Conservation (phyloP, 1,284 basidiomycete species). For the Pyrrhoderma noxium region DNA sequence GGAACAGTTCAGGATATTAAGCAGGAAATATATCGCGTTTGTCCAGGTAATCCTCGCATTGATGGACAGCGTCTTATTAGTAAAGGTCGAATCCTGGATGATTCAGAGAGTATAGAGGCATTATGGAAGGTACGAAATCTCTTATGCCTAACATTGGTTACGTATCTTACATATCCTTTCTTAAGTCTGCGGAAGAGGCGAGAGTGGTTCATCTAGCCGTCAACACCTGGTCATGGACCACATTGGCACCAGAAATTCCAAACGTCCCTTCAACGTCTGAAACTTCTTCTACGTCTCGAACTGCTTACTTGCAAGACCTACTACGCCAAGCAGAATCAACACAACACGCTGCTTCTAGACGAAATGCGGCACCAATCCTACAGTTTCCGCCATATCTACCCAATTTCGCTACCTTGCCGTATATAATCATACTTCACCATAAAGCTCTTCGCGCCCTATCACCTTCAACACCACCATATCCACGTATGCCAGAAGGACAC, state of each 20-base stretch:
- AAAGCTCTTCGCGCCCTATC: slow-evolving; percentile 28
- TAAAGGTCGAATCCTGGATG: slow-evolving; percentile 58
- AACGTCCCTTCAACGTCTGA: background rate
- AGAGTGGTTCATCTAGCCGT: slow-evolving; percentile 68
- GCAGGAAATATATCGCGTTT: slow-evolving; percentile 50
- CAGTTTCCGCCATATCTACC: background rate
- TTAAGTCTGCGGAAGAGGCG: slow-evolving; percentile 47
- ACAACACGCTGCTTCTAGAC: background rate
- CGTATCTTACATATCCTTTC: too few relatives aligned
- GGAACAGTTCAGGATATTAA: slow-evolving; percentile 60
- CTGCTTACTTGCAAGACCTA: background rate
- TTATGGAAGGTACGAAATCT: slow-evolving; percentile 74
- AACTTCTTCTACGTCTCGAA: background rate
- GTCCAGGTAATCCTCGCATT: slow-evolving; percentile 56
- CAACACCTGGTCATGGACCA: slow-evolving; percentile 65
- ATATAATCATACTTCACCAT: slow-evolving; percentile 28
- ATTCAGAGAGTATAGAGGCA: slow-evolving; percentile 56
- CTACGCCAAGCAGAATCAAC: background rate
- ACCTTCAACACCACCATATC: slow-evolving; percentile 17
- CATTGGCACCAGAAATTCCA: slow-evolving; percentile 35
- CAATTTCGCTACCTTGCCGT: slow-evolving; percentile 15
- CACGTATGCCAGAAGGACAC: slow-evolving; percentile 19
- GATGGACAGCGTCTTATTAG: slow-evolving; percentile 70
- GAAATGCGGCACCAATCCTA: background rate
- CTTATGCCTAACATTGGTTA: too few relatives aligned